Evolutionary conservation across 2,329 filamentous ascomycete genomes (phyloP).

Genomic region (Alternaria arborescens): DNA sequence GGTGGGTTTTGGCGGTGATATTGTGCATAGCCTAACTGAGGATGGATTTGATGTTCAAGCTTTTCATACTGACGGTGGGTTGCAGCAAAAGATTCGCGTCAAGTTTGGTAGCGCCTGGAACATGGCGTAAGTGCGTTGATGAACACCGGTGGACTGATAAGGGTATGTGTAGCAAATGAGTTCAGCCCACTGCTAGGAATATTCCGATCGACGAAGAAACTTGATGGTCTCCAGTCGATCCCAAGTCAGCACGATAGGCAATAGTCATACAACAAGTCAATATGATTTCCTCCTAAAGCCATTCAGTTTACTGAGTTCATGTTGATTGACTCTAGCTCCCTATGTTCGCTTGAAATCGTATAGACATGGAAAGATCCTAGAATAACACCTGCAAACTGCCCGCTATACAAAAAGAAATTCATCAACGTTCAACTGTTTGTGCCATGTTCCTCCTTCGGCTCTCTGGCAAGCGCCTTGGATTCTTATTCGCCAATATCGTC

Average conservation of each 20-base stretch:
- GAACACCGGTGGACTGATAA: not conserved
- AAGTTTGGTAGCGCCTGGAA: slow-evolving; percentile 4
- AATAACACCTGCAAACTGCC: too few relatives aligned
- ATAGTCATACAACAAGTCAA: too few relatives aligned
- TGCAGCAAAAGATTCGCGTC: slow-evolving; percentile 1
- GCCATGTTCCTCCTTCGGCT: not conserved
- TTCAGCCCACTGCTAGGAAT: too few relatives aligned
- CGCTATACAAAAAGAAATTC: too few relatives aligned
- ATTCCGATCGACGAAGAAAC: not conserved
- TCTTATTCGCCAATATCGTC: not conserved
- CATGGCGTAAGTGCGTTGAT: not conserved
- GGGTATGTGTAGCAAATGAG: not conserved
- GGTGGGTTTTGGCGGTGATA: slow-evolving; percentile 23
- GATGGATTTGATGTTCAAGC: slow-evolving; percentile 31
- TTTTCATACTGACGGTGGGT: slow-evolving; percentile 4
- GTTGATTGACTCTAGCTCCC: too few relatives aligned
- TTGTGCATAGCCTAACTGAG: slow-evolving; percentile 25
- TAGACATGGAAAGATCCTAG: too few relatives aligned
- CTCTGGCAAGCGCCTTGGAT: not conserved
- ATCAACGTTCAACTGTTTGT: too few relatives aligned
- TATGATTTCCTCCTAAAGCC: too few relatives aligned
- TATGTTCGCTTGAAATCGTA: too few relatives aligned
- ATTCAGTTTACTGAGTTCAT: too few relatives aligned
- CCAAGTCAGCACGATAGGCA: too few relatives aligned
- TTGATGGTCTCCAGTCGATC: not conserved